A percentile compares a stretch with the other conserved stretches of the same genome.
phyloP scores from a whole-genome alignment of 2,329 filamentous ascomycete genomes.

The Pseudopithomyces chartarum region DNA sequence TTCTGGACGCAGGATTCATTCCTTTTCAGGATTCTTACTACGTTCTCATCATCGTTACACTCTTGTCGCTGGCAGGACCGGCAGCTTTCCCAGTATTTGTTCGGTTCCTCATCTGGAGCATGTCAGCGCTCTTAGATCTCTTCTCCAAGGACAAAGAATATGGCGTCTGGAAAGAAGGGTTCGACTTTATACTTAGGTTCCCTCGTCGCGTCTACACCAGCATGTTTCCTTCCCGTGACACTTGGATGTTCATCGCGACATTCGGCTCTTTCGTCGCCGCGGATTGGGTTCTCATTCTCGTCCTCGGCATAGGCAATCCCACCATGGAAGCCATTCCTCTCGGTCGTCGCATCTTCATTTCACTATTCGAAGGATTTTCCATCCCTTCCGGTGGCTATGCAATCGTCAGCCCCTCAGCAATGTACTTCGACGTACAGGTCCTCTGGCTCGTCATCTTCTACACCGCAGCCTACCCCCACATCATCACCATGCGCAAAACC shows the following conservation, averaged over 20 bases:
- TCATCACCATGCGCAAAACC: constrained; percentile 28
- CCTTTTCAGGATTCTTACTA: constrained; percentile 27
- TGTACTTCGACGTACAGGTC: constrained; percentile 29
- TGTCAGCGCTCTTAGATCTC: constrained; percentile 21
- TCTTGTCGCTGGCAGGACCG: constrained; percentile 24
- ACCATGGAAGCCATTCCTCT: constrained; percentile 26
- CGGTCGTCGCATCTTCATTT: constrained; percentile 25
- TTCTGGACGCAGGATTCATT: constrained; percentile 25
- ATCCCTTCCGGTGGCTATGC: constrained; percentile 29
- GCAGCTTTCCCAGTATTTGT: constrained; percentile 24
- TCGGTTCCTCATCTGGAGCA: constrained; percentile 25
- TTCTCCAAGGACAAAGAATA: constrained; percentile 24
- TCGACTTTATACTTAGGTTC: constrained; percentile 26
- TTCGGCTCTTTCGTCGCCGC: constrained; percentile 23
- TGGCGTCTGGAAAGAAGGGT: constrained; percentile 28
- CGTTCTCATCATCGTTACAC: constrained; percentile 22
- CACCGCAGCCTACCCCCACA: constrained; percentile 26
- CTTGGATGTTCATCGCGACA: constrained; percentile 24
- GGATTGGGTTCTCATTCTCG: constrained; percentile 25
- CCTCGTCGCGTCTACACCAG: constrained; percentile 26
- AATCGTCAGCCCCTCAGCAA: constrained; percentile 23
- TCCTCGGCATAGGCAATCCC: constrained; percentile 26
- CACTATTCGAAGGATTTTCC: constrained; percentile 29
- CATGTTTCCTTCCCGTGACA: constrained; percentile 27
- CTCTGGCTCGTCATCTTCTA: constrained; percentile 27